Evolutionary conservation across 805 yeast genomes (phyloP).

Genomic region (Metschnikowia noctiluminum): DNA sequence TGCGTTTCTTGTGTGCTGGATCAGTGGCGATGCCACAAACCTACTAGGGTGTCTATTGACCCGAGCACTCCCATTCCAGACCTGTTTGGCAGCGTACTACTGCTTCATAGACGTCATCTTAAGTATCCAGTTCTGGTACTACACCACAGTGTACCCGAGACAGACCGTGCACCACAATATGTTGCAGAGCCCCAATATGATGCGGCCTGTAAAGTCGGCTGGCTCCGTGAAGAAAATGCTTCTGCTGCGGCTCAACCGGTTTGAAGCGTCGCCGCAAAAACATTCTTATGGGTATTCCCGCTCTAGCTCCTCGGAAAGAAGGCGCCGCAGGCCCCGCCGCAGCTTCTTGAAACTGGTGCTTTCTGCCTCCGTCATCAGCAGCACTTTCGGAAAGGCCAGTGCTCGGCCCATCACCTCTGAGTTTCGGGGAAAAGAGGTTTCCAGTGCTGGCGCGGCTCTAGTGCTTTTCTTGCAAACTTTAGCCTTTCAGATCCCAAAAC

Average conservation of each 20-base stretch:
- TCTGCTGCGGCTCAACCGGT: conserved; percentile 21
- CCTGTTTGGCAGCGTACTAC: conserved; percentile 68
- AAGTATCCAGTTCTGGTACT: conserved; percentile 19
- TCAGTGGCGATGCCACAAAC: conserved; percentile 43
- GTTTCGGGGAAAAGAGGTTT: not conserved
- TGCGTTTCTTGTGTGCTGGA: conserved; percentile 33
- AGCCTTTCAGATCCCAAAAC: not conserved
- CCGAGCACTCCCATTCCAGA: conserved; percentile 77
- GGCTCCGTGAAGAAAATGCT: conserved; percentile 8
- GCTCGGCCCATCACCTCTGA: conserved; percentile 3
- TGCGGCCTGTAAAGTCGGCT: conserved; percentile 20
- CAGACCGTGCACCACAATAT: conserved; percentile 40
- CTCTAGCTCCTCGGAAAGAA: not conserved
- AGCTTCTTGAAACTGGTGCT: conserved; percentile 12
- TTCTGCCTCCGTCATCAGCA: conserved; percentile 15
- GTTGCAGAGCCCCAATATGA: conserved; percentile 36
- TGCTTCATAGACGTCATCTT: conserved; percentile 31
- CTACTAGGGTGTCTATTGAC: conserved; percentile 73
- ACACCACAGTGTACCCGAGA: conserved; percentile 18
- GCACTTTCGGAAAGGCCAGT: conserved; percentile 13
- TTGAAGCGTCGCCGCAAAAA: conserved; percentile 15
- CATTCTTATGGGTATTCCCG: not conserved
- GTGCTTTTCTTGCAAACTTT: not conserved
- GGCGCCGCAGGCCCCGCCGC: conserved; percentile 5
- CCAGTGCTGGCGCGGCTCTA: not conserved